A percentile compares a stretch with the other conserved stretches of the same genome.
These are phyloP conservation scores for Calonectria leucothoes DNA, from an alignment of 2,329 filamentous ascomycete genomes.

Conservation along the genomic window DNA sequence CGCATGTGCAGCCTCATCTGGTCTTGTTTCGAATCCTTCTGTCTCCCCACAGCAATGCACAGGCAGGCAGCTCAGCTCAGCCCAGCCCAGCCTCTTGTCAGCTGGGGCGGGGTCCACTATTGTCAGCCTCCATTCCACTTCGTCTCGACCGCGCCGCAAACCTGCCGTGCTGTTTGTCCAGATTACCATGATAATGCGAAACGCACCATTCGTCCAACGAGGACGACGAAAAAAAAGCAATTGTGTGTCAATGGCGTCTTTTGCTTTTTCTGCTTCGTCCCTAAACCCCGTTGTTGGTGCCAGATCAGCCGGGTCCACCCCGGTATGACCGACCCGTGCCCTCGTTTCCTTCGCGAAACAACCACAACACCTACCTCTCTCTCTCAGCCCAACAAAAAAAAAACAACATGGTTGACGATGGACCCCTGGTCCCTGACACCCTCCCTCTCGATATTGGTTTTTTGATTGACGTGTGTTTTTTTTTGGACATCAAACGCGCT, in stretches of 20 bases:
- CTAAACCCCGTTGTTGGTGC: not conserved
- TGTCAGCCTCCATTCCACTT: not conserved
- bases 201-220: not conserved
- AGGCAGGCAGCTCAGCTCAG: too few relatives aligned
- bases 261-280: not conserved
- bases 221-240: too few relatives aligned
- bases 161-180: not conserved
- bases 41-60: constrained; percentile 2
- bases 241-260: not conserved
- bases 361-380: too few relatives aligned
- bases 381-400: constrained; percentile 16
- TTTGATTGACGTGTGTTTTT: not conserved
- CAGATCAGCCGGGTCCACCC: constrained; percentile 6
- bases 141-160: not conserved
- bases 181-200: constrained; percentile 8
- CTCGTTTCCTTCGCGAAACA: constrained; percentile 2
- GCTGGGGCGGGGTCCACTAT: not conserved
- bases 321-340: constrained; percentile 1
- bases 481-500: not conserved
- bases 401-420: too few relatives aligned
- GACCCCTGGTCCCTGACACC: constrained; percentile 10
- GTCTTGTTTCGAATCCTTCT: constrained; percentile 4
- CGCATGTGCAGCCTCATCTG: constrained; percentile 10
- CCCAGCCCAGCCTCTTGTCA: not conserved
- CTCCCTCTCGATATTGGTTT: too few relatives aligned